These are phyloP conservation scores for button mushroom (Agaricus bisporus) DNA, from an alignment of 768 basidiomycete species.

Conservation along the genomic window DNA sequence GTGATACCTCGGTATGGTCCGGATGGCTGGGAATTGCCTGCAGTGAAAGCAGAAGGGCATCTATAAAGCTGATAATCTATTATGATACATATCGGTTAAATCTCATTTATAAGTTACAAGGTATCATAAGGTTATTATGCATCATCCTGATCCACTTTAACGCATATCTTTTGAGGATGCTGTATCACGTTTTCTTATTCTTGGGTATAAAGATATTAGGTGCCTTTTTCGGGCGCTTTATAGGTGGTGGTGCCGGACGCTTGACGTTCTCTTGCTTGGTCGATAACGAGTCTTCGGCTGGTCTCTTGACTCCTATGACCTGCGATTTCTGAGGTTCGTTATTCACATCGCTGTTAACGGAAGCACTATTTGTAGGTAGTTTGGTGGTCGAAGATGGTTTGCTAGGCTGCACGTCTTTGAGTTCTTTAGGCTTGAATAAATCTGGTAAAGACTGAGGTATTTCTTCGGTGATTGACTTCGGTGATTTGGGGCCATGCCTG, in stretches of 20 bases:
- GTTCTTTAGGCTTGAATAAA: slow-evolving; percentile 4
- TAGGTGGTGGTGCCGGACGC: slow-evolving; percentile 15
- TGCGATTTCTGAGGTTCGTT: slow-evolving; percentile 11
- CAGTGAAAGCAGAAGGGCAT: slow-evolving; percentile 40
- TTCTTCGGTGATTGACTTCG: background rate
- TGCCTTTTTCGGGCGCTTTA: slow-evolving; percentile 33
- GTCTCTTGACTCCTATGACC: slow-evolving; percentile 10
- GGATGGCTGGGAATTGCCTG: slow-evolving; percentile 82
- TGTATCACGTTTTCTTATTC: slow-evolving; percentile 24
- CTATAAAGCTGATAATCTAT: background rate
- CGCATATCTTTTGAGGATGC: background rate
- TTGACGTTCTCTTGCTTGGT: slow-evolving; percentile 15
- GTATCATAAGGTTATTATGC: too few relatives aligned
- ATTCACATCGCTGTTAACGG: background rate
- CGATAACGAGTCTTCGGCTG: slow-evolving; percentile 12
- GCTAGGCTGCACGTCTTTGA: background rate
- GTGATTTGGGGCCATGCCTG: background rate
- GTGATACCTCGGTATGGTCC: slow-evolving; percentile 82
- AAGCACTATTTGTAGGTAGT: background rate
- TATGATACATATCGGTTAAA: background rate
- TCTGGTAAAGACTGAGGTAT: background rate
- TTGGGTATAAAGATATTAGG: slow-evolving; percentile 61
- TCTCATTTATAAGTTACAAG: slow-evolving; percentile 1
- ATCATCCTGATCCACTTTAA: too few relatives aligned
- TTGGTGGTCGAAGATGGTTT: background rate